These are phyloP conservation scores for Lipomyces yamadae DNA, from an alignment of 805 yeast species.

Conservation along the genomic window DNA sequence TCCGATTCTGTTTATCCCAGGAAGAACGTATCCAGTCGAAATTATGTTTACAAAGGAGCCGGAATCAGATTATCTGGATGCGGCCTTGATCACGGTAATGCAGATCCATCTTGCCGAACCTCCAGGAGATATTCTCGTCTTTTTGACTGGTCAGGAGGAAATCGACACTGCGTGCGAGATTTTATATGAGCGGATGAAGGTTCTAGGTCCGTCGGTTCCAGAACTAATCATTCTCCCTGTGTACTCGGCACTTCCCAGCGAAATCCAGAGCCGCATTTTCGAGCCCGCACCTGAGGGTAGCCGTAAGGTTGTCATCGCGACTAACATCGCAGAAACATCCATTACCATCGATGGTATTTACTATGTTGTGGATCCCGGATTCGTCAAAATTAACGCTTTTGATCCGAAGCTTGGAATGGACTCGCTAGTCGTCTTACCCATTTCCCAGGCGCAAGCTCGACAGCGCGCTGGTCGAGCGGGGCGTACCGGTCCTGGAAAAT, in stretches of 20 bases:
- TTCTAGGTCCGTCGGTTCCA: conserved; percentile 62
- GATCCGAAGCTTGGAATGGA: conserved; percentile 90
- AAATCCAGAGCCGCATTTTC: conserved; percentile 78
- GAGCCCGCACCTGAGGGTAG: conserved; percentile 81
- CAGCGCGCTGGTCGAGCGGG: conserved; percentile 99
- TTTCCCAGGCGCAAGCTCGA: conserved; percentile 93
- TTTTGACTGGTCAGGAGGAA: conserved; percentile 95
- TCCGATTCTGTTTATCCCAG: conserved; percentile 88
- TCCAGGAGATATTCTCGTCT: conserved; percentile 84
- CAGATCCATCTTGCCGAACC: conserved; percentile 77
- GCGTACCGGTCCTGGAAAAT: conserved; percentile 95
- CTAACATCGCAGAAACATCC: conserved; percentile 97
- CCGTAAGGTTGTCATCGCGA: conserved; percentile 89
- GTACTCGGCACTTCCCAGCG: conserved; percentile 88
- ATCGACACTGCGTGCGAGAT: conserved; percentile 84
- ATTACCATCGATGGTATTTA: conserved; percentile 95
- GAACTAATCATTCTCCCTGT: conserved; percentile 81
- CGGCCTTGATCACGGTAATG: conserved; percentile 84
- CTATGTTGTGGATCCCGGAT: conserved; percentile 93
- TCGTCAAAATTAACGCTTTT: conserved; percentile 87
- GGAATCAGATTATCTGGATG: conserved; percentile 87
- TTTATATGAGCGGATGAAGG: conserved; percentile 65
- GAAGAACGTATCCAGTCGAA: conserved; percentile 90
- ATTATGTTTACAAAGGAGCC: conserved; percentile 83
- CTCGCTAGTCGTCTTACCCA: conserved; percentile 80